phyloP scores from a whole-genome alignment of 1,284 basidiomycete species.

The Cryptococcus jaspeensis region DNA sequence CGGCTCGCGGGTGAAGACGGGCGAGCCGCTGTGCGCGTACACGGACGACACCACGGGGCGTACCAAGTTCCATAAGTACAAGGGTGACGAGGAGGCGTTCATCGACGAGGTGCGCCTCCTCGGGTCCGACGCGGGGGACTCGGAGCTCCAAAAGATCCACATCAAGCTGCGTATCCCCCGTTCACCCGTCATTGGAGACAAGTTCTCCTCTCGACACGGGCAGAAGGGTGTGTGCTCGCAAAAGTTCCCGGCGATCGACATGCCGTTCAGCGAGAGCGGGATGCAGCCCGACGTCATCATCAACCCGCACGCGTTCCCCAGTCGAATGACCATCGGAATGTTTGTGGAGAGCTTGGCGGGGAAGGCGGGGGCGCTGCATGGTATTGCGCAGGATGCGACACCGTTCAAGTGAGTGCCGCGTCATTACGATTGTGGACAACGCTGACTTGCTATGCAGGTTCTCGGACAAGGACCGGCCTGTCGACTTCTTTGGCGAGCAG shows the following conservation, averaged over 20 bases:
- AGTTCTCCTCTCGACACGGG: constrained; percentile 97
- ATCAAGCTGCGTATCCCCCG: constrained; percentile 91
- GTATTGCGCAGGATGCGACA: constrained; percentile 95
- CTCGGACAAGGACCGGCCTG: constrained; percentile 90
- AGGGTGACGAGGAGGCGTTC: constrained; percentile 90
- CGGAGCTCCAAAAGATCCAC: constrained; percentile 88
- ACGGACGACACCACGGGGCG: constrained; percentile 80
- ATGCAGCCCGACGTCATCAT: constrained; percentile 99
- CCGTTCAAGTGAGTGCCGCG: constrained; percentile 75
- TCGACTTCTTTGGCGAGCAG: constrained; percentile 97
- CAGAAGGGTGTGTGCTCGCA: constrained; percentile 99
- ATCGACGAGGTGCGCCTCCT: constrained; percentile 90
- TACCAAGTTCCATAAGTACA: constrained; percentile 91
- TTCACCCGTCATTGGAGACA: constrained; percentile 97
- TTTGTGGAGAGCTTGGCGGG: constrained; percentile 98
- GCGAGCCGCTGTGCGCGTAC: constrained; percentile 79
- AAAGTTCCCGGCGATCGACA: constrained; percentile 96
- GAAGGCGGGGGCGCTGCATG: constrained; percentile 97
- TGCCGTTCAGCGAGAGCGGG: constrained; percentile 98
- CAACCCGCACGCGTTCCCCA: constrained; percentile 99
- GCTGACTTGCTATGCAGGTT: constrained; percentile 61
- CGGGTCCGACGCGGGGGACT: constrained; percentile 82
- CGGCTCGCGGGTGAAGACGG: constrained; percentile 68
- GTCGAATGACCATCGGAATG: constrained; percentile 99
- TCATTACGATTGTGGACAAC: background rate